A percentile compares a stretch with the other conserved stretches of the same genome.
These are phyloP conservation scores for Chaetomium sp. DNA, from an alignment of 2,329 filamentous ascomycete species.

Conservation along the genomic window DNA sequence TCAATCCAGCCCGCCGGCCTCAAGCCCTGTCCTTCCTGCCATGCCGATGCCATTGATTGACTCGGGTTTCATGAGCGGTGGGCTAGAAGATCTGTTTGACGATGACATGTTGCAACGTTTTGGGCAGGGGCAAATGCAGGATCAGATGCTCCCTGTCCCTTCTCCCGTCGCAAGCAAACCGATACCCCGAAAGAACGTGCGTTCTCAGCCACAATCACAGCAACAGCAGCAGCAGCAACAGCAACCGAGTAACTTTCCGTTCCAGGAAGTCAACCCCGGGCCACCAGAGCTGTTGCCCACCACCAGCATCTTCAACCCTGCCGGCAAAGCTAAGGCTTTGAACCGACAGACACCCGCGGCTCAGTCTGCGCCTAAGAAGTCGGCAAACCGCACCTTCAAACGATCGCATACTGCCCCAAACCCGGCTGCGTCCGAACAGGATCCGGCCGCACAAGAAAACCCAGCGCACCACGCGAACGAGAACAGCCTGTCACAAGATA, in stretches of 20 bases:
- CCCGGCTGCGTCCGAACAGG: constrained; percentile 23
- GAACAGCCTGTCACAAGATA: neutral
- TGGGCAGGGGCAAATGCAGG: constrained; percentile 35
- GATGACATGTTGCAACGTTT: constrained; percentile 51
- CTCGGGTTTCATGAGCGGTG: constrained; percentile 85
- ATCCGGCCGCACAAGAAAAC: constrained; percentile 20
- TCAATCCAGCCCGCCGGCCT: constrained; percentile 66
- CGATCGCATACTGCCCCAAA: constrained; percentile 33
- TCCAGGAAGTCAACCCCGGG: constrained; percentile 48
- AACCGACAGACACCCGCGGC: constrained; percentile 28
- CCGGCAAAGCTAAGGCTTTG: constrained; percentile 33
- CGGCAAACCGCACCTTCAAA: constrained; percentile 28
- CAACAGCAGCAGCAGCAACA: constrained; percentile 31
- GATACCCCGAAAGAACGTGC: constrained; percentile 26
- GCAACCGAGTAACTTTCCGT: constrained; percentile 38
- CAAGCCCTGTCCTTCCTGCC: constrained; percentile 74
- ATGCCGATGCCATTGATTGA: constrained; percentile 66
- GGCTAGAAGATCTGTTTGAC: constrained; percentile 68
- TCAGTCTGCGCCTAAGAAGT: constrained; percentile 25
- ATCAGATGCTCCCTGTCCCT: constrained; percentile 23
- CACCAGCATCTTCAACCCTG: constrained; percentile 48
- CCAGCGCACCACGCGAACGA: constrained; percentile 9
- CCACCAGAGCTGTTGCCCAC: constrained; percentile 48
- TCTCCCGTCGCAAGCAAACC: constrained; percentile 37
- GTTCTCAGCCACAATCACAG: constrained; percentile 31